These are phyloP conservation scores for Phaeosphaeriaceae sp. DNA, from an alignment of 2,329 filamentous ascomycete genomes.

Conservation along the genomic window DNA sequence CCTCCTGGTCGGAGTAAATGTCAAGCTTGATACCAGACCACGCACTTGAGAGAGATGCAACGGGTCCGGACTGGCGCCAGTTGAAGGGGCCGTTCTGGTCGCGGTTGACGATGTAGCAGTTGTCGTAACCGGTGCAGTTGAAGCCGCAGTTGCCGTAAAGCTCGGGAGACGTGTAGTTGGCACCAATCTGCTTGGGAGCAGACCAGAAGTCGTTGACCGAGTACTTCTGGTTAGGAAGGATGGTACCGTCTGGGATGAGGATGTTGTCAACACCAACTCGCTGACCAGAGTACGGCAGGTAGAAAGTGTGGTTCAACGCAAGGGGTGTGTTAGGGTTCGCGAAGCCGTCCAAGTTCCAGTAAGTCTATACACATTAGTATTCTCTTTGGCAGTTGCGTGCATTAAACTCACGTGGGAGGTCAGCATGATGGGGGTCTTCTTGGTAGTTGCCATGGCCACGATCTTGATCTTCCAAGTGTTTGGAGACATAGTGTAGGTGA, in stretches of 20 bases:
- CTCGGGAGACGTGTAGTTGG: constrained; percentile 68
- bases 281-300: constrained; percentile 75
- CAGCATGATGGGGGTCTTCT: constrained; percentile 84
- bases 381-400: not conserved
- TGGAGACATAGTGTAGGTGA: constrained; percentile 74
- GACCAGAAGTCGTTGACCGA: constrained; percentile 86
- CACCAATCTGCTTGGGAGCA: constrained; percentile 77
- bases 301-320: constrained; percentile 74
- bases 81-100: constrained; percentile 63
- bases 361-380: constrained; percentile 58
- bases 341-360: constrained; percentile 86
- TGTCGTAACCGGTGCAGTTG: constrained; percentile 86
- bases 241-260: constrained; percentile 60
- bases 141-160: constrained; percentile 78
- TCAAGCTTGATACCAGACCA: constrained; percentile 87
- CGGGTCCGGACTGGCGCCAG: constrained; percentile 67
- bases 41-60: constrained; percentile 71
- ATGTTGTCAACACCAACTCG: constrained; percentile 69
- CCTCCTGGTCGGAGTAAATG: constrained; percentile 82
- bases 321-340: constrained; percentile 72
- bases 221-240: constrained; percentile 71
- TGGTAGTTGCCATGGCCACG: constrained; percentile 71
- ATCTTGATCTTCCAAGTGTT: constrained; percentile 77
- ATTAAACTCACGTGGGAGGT: constrained; percentile 65
- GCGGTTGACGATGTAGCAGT: constrained; percentile 73